These are phyloP conservation scores for Penicillium arizonense DNA, from an alignment of 495 filamentous ascomycete species.

Conservation along the genomic window DNA sequence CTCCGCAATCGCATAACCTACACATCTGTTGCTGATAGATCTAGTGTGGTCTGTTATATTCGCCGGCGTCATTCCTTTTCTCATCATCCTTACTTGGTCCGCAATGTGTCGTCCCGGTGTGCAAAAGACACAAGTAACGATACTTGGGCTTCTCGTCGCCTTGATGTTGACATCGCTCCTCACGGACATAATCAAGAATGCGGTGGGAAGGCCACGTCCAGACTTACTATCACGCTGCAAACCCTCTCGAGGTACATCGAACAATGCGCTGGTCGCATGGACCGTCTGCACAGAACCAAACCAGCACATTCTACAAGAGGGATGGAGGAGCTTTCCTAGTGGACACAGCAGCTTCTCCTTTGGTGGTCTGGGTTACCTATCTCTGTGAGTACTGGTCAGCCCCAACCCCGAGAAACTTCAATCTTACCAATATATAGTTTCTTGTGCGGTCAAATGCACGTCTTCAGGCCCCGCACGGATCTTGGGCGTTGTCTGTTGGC, in stretches of 20 bases:
- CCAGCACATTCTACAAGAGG: slow-evolving; percentile 81
- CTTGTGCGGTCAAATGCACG: slow-evolving; percentile 72
- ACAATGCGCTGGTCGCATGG: slow-evolving; percentile 65
- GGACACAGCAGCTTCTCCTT: slow-evolving; percentile 89
- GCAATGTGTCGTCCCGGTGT: slow-evolving; percentile 53
- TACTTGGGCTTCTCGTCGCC: slow-evolving; percentile 76
- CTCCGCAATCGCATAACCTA: background rate
- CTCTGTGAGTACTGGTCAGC: slow-evolving; percentile 44
- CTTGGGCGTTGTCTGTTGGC: slow-evolving; percentile 59
- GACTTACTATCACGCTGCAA: slow-evolving; percentile 89
- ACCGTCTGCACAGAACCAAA: slow-evolving; percentile 78
- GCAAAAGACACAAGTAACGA: slow-evolving; percentile 83
- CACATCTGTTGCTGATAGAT: slow-evolving; percentile 1
- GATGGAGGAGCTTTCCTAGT: slow-evolving; percentile 89
- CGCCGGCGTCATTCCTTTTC: slow-evolving; percentile 67
- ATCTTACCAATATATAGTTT: slow-evolving; percentile 45
- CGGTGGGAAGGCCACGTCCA: slow-evolving; percentile 84
- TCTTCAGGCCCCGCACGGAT: slow-evolving; percentile 74
- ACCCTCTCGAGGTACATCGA: slow-evolving; percentile 62
- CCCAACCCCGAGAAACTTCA: background rate
- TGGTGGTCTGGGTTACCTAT: slow-evolving; percentile 77
- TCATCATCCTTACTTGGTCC: slow-evolving; percentile 64
- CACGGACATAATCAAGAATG: slow-evolving; percentile 91
- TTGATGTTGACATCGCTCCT: slow-evolving; percentile 77
- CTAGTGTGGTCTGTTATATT: slow-evolving; percentile 73